phyloP scores from a whole-genome alignment of 1,139 yeast species.

The Blastobotrys aristatus region DNA sequence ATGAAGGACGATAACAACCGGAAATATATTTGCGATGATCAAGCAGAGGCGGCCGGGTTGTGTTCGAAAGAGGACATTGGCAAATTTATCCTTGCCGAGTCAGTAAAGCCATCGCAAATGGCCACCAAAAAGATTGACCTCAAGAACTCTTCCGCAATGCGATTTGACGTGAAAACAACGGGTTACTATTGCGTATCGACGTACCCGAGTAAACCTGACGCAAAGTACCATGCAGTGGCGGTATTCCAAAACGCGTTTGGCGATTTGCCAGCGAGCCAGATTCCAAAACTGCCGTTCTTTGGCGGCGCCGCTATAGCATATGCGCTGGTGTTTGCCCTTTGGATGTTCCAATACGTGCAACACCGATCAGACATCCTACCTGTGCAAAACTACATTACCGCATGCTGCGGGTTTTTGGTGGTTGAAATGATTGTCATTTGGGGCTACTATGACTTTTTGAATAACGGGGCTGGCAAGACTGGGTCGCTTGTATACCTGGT shows the following conservation, averaged over 20 bases:
- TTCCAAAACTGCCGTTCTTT: slow-evolving; percentile 85
- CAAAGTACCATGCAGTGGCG: slow-evolving; percentile 56
- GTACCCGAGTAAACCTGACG: slow-evolving; percentile 38
- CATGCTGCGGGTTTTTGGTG: slow-evolving; percentile 76
- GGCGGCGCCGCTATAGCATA: slow-evolving; percentile 83
- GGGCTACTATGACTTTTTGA: slow-evolving; percentile 85
- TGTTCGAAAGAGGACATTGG: slow-evolving; percentile 58
- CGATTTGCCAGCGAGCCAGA: slow-evolving; percentile 79
- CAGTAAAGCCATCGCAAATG: slow-evolving; percentile 37
- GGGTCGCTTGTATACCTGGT: slow-evolving; percentile 73
- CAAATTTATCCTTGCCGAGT: slow-evolving; percentile 50
- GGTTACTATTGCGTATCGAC: slow-evolving; percentile 93
- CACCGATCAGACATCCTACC: slow-evolving; percentile 86
- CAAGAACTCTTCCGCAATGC: slow-evolving; percentile 55
- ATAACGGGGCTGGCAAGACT: slow-evolving; percentile 52
- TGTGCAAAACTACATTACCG: slow-evolving; percentile 83
- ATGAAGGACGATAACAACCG: slow-evolving; percentile 28
- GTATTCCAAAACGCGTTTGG: slow-evolving; percentile 92
- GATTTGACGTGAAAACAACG: slow-evolving; percentile 63
- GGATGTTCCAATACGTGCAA: slow-evolving; percentile 80
- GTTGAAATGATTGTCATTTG: slow-evolving; percentile 82
- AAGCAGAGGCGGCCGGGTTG: slow-evolving; percentile 51
- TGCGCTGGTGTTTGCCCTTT: slow-evolving; percentile 72
- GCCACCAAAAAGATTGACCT: slow-evolving; percentile 52
- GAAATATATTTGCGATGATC: slow-evolving; percentile 71